Conservation (phyloP, 75 land plant species). For the Picea glauca region DNA sequence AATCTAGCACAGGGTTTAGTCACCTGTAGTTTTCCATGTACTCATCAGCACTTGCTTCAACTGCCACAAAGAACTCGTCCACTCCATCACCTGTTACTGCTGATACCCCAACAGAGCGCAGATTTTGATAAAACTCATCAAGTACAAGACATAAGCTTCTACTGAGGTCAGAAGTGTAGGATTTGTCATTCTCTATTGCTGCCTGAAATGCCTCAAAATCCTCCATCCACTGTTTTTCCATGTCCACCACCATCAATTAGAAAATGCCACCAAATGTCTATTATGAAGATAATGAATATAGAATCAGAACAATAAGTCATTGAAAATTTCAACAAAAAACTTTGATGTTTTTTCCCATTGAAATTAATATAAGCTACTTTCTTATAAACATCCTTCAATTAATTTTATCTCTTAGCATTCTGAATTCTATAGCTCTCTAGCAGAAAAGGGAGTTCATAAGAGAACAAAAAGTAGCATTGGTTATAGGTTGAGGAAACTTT, state of each 20-base stretch:
- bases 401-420: background rate
- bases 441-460: background rate
- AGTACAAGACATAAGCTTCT: constrained; percentile 85
- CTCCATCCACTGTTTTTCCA: constrained; percentile 87
- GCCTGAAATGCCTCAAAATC: constrained; percentile 95
- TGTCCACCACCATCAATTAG: background rate
- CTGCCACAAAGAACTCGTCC: constrained; percentile 73
- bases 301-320: background rate
- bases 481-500: background rate
- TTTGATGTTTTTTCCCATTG: background rate
- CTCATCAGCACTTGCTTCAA: constrained; percentile 87
- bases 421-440: background rate
- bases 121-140: constrained; percentile 93
- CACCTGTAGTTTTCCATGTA: constrained; percentile 92
- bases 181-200: constrained; percentile 69
- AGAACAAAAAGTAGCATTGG: background rate
- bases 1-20: background rate
- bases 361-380: background rate
- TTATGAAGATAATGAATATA: background rate
- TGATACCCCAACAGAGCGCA: constrained; percentile 89
- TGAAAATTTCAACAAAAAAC: background rate
- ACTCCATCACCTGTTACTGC: constrained; percentile 90
- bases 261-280: background rate
- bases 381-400: background rate
- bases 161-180: constrained; percentile 75